Base-by-base conservation (phyloP, 1,284 basidiomycete genomes). In the Moesziomyces parantarcticus region DNA sequence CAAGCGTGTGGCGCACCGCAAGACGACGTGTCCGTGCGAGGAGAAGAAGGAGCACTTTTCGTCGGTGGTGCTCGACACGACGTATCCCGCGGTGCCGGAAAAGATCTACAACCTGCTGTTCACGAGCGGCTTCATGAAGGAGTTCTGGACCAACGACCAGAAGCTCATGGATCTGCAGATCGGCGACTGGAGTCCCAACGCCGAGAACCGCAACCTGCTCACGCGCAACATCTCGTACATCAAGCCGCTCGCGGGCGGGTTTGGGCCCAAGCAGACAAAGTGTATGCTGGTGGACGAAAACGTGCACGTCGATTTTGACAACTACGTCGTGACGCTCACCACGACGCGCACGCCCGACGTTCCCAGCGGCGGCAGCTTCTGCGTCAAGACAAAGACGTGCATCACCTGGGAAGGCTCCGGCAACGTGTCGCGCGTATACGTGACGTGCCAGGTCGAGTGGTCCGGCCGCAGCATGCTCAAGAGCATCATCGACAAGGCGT, bases 21-120 rank as follows among this genome's bases (percentile, higher is more conserved):
- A 84, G 50, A 95, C 95, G 13, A 85, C 86, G 36, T 97, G 95
- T 80, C 86, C 87, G 1, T 96, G 94, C 84, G 89, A 89, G 1
- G 89, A 87, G 80, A 87, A 88, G 14, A 90, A 90, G 1, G 86
- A 87, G 70, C 96, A 98, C 84, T 91, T 89, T 71, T 76, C 86
- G 2, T 92, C 94, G 81, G 86, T 87, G 5, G 91, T 91, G 10
- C 86, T 97, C 85, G 92, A 96, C 73, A 87, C 88, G 3, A 87
- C 90, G 0, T 87, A 97, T 54, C 93, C 94, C 11, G 92, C 92
- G 26, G 91, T 93, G 0, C 95, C 95, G 1, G 95, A 97, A 79
- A 92, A 92, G 86, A 92, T 98, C 48, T 93, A 97, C 86, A 95
- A 95, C 80, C 87, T 99, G 75, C 92, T 99, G 86, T 98, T 98